Conservation (phyloP, 352 stramenopile genomes). For the Pythium aphanidermatum region DNA sequence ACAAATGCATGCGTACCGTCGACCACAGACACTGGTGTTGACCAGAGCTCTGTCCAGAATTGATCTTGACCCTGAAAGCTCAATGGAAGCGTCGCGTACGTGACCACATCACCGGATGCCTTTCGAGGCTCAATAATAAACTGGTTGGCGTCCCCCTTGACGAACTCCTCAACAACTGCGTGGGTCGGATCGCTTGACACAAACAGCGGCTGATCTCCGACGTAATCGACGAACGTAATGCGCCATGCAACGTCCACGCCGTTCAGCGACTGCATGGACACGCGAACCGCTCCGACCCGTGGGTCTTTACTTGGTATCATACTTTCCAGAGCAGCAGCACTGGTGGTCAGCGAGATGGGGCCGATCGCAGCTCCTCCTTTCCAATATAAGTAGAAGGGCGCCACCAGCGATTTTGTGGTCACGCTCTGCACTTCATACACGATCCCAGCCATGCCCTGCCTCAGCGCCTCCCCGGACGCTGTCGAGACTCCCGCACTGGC, state of each 20-base stretch:
- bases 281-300: slow-evolving; percentile 44
- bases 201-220: slow-evolving; percentile 77
- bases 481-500: slow-evolving; percentile 83
- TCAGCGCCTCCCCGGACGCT: slow-evolving; percentile 83
- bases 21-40: slow-evolving; percentile 58
- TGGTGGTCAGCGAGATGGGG: slow-evolving; percentile 35
- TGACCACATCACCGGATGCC: slow-evolving; percentile 85
- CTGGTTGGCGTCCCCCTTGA: slow-evolving; percentile 92
- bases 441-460: slow-evolving; percentile 89
- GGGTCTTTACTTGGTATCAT: slow-evolving; percentile 28
- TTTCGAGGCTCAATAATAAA: slow-evolving; percentile 94
- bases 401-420: slow-evolving; percentile 29
- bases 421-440: slow-evolving; percentile 96
- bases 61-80: slow-evolving; percentile 88
- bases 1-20: slow-evolving; percentile 90
- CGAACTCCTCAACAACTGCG: slow-evolving; percentile 79
- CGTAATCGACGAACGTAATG: slow-evolving; percentile 81
- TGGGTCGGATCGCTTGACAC: slow-evolving; percentile 35
- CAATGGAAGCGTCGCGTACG: slow-evolving; percentile 67
- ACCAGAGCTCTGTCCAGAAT: slow-evolving; percentile 96
- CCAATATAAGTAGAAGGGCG: slow-evolving; percentile 50
- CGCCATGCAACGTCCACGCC: slow-evolving; percentile 58
- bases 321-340: slow-evolving; percentile 32
- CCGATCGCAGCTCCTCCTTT: slow-evolving; percentile 25
- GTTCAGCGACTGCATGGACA: slow-evolving; percentile 50